A percentile compares a stretch with the other conserved stretches of the same genome.
Evolutionary conservation across 768 basidiomycete genomes (phyloP).

Genomic region (Mycena galericulata): DNA sequence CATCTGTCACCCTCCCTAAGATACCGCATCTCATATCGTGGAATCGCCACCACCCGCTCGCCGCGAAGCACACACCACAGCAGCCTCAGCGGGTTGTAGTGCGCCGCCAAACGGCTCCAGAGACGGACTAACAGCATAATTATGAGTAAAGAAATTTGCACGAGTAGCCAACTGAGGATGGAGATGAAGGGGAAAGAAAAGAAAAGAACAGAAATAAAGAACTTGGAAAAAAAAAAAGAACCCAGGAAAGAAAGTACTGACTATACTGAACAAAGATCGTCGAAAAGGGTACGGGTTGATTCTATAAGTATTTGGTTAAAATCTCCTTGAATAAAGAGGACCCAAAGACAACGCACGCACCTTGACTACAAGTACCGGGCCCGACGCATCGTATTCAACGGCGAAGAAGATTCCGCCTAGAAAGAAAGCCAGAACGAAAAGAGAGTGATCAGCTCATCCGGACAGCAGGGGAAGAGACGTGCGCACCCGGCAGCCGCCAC

Average conservation of each 20-base stretch:
- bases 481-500: slow-evolving; percentile 79
- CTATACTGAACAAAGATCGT: slow-evolving; percentile 72
- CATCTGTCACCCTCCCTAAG: background rate
- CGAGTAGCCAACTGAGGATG: too few relatives aligned
- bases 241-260: slow-evolving; percentile 44
- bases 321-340: background rate
- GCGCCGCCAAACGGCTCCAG: slow-evolving; percentile 60
- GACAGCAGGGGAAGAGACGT: slow-evolving; percentile 9
- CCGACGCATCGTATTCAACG: slow-evolving; percentile 43
- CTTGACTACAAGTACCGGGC: slow-evolving; percentile 46
- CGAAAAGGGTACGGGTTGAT: slow-evolving; percentile 62
- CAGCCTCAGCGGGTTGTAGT: slow-evolving; percentile 71
- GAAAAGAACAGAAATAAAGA: too few relatives aligned
- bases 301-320: slow-evolving; percentile 49
- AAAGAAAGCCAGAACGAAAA: background rate
- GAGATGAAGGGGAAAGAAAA: too few relatives aligned
- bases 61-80: slow-evolving; percentile 62
- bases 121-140: slow-evolving; percentile 54
- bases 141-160: background rate
- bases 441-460: background rate
- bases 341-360: slow-evolving; percentile 34
- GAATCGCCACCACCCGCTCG: slow-evolving; percentile 62
- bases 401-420: slow-evolving; percentile 49
- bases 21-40: slow-evolving; percentile 34
- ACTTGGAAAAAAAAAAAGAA: too few relatives aligned